Evolutionary conservation across 257 asterid genomes (phyloP).

Genomic region (Capsicum chinense): DNA sequence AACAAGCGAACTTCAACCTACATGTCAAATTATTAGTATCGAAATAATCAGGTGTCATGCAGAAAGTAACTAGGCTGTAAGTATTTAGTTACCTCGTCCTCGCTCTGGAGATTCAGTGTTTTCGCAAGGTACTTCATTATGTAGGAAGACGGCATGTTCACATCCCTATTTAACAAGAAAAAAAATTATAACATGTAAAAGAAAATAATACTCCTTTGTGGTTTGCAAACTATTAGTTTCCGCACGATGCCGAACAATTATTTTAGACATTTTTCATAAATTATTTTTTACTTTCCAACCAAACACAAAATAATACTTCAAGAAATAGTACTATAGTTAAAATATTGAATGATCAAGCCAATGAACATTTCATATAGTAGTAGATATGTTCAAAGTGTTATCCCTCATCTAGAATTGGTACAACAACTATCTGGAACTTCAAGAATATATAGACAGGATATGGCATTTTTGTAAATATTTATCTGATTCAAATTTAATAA

Average conservation of each 20-base stretch:
- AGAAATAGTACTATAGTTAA: too few species aligned
- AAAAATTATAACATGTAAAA: not conserved
- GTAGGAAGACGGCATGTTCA: constrained; percentile 12
- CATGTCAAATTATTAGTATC: not conserved
- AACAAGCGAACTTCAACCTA: constrained; percentile 38
- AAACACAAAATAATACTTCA: too few species aligned
- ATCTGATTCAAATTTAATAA: not conserved
- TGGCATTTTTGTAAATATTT: not conserved
- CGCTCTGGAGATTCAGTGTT: constrained; percentile 33
- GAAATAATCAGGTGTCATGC: not conserved
- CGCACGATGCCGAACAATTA: too few species aligned
- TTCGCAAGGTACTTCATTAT: constrained; percentile 34
- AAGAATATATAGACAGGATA: not conserved
- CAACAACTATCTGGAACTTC: too few species aligned
- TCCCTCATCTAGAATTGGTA: too few species aligned
- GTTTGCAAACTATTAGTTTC: too few species aligned
- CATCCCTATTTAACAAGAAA: constrained; percentile 31
- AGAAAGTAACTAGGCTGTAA: not conserved
- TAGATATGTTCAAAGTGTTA: not conserved
- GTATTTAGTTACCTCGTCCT: constrained; percentile 32
- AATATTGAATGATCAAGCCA: too few species aligned
- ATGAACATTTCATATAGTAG: not conserved
- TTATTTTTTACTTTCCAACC: too few species aligned
- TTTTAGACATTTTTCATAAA: too few species aligned
- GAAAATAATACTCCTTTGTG: too few species aligned